Evolutionary conservation across 306 rosid species (phyloP), one percentile per base, ranked within the genome.

Genomic region (Vigna mungo): DNA sequence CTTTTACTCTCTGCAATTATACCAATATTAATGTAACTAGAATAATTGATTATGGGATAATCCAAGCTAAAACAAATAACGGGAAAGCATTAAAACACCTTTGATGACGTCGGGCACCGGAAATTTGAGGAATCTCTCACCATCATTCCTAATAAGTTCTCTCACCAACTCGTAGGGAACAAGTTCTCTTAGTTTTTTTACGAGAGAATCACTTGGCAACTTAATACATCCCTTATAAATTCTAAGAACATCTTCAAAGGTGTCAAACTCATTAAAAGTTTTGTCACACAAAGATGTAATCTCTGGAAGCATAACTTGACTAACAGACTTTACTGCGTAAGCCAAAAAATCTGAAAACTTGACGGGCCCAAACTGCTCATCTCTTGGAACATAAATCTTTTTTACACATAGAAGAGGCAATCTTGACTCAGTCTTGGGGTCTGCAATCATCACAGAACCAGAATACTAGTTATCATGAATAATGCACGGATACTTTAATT

Each of bases 301-400:
- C 88, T 90, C 97, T 3, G 97, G 97, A 49, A 88, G 53, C 84
- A 92, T 25, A 71, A 90, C 60, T 82, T 92, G 99, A 69, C 77
- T 74, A 17, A 92, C 64, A 12, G 97, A 90, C 75, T 95, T 95
- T 39, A 95, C 63, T 10, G 88, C 79, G 82, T 95, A 89, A 25
- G 94, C 97, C 14, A 92, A 78, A 79, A 90, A 92, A 80, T 92
- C 97, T 0, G 97, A 95, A 30, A 90, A 86, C 88, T 95, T 95
- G 32, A 90, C 25, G 27, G 81, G 86, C 23, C 89, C 84, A 76
- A 95, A 95, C 58, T 84, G 87, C 83, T 92, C 99, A 54, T 95
- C 99, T 58, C 89, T 85, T 14, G 97, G 99, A 37, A 95, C 97
- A 71, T 95, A 95, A 49, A 90, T 83, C 77, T 87, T 74, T 5